Percentiles rank a stretch among this genome's conserved stretches.
Conservation (phyloP, 768 basidiomycete species). For the Trametes maxima region DNA sequence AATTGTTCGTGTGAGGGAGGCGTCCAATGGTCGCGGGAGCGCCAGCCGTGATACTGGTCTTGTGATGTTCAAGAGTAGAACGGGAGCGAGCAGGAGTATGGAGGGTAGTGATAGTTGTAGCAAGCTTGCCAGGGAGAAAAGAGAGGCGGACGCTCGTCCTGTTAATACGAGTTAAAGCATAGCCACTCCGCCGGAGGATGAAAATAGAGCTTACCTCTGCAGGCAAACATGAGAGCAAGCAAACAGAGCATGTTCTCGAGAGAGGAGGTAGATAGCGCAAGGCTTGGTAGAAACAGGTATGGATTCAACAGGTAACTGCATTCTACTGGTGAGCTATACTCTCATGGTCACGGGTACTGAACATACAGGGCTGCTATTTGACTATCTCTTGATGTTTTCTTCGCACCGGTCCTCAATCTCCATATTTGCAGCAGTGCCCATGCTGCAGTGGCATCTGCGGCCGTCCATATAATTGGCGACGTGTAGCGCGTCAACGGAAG, state of each 20-base stretch:
- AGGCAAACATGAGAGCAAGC: slow-evolving; percentile 68
- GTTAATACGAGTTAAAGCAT: not conserved
- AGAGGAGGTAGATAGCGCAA: slow-evolving; percentile 81
- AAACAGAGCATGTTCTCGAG: slow-evolving; percentile 79
- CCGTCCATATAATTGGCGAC: slow-evolving; percentile 67
- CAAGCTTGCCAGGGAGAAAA: slow-evolving; percentile 71
- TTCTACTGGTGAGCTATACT: slow-evolving; percentile 1
- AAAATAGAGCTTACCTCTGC: slow-evolving; percentile 50
- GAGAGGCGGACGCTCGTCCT: slow-evolving; percentile 62
- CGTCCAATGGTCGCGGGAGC: slow-evolving; percentile 47
- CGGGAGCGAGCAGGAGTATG: slow-evolving; percentile 63
- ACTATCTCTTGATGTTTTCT: slow-evolving; percentile 52
- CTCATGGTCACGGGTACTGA: not conserved
- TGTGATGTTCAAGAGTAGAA: slow-evolving; percentile 65
- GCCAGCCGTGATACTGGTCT: slow-evolving; percentile 69
- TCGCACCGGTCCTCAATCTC: slow-evolving; percentile 58
- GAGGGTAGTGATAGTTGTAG: slow-evolving; percentile 76
- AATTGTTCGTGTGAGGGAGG: slow-evolving; percentile 21
- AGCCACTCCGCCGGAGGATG: not conserved
- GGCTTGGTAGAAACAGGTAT: slow-evolving; percentile 76
- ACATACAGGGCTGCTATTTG: slow-evolving; percentile 70
- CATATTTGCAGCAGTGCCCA: slow-evolving; percentile 70
- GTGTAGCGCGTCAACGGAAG: slow-evolving; percentile 53
- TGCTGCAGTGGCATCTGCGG: slow-evolving; percentile 67
- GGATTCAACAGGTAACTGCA: slow-evolving; percentile 88